These are phyloP conservation scores for Fallopia convolvulus DNA, from an alignment of 148 eudicot genomes.

Conservation along the genomic window DNA sequence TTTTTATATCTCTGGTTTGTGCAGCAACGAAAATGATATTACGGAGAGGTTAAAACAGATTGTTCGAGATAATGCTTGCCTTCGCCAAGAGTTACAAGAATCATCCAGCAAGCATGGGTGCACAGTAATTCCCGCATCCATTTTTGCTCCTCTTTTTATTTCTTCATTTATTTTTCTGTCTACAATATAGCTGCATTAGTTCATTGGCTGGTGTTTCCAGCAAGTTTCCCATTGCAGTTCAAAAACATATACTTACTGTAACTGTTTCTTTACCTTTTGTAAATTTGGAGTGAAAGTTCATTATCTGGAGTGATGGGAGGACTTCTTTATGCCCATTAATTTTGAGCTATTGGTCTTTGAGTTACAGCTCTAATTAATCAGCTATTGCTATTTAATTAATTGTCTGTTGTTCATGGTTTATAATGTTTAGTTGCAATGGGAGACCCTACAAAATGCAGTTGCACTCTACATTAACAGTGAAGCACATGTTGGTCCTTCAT, in stretches of 20 bases:
- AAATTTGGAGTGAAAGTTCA: neutral
- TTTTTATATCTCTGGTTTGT: conserved; percentile 8
- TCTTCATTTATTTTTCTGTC: conserved; percentile 3
- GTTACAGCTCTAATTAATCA: neutral
- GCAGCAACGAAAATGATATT: conserved; percentile 90
- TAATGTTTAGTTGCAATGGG: conserved; percentile 55
- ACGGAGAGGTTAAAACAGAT: conserved; percentile 70
- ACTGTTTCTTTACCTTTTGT: neutral
- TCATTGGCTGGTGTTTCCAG: neutral
- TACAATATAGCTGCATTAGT: neutral
- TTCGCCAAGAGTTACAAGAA: conserved; percentile 53
- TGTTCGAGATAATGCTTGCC: conserved; percentile 67
- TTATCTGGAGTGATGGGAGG: neutral
- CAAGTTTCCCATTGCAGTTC: neutral
- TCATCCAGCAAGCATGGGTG: conserved; percentile 25
- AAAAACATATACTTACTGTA: neutral
- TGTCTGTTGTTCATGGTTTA: neutral
- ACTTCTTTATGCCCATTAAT: neutral
- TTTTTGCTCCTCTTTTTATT: neutral
- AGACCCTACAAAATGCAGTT: conserved; percentile 67
- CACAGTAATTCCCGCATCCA: conserved; percentile 33
- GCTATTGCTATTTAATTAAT: neutral
- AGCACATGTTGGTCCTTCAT: conserved; percentile 37
- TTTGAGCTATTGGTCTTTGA: neutral
- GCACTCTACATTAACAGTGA: conserved; percentile 92